phyloP scores from a whole-genome alignment of 495 filamentous ascomycete genomes.

The Haplographium delicatum region DNA sequence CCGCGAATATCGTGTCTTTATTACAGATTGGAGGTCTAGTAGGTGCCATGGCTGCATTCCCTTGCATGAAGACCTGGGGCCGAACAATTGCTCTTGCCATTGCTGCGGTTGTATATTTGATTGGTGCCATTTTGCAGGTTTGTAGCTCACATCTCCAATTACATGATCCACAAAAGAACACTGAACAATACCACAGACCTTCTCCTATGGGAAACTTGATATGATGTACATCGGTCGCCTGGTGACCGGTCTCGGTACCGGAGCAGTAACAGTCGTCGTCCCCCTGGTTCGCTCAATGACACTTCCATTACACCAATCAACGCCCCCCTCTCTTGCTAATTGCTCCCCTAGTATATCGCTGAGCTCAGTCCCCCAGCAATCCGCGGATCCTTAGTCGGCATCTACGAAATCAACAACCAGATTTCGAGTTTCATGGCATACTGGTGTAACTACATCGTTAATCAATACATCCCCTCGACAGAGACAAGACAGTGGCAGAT shows the following conservation, averaged over 20 bases:
- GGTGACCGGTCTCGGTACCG: slow-evolving; percentile 11
- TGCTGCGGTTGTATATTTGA: slow-evolving; percentile 7
- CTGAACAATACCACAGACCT: slow-evolving; percentile 7
- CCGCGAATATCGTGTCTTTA: slow-evolving; percentile 17
- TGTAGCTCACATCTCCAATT: background rate
- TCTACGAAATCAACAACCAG: slow-evolving; percentile 71
- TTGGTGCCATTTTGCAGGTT: slow-evolving; percentile 17
- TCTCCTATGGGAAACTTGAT: slow-evolving; percentile 6
- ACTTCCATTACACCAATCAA: background rate
- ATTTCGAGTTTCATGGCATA: slow-evolving; percentile 64
- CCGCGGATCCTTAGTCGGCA: slow-evolving; percentile 50
- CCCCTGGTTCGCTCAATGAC: background rate
- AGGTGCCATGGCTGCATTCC: slow-evolving; percentile 4
- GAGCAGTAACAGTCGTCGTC: slow-evolving; percentile 11
- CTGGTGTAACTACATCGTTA: slow-evolving; percentile 38
- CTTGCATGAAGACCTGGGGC: slow-evolving; percentile 3
- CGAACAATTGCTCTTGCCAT: slow-evolving; percentile 9
- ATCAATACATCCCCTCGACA: slow-evolving; percentile 11
- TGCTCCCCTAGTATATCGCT: slow-evolving; percentile 38
- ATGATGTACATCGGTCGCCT: slow-evolving; percentile 15
- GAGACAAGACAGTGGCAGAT: slow-evolving; percentile 50
- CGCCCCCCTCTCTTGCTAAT: background rate
- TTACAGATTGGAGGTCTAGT: slow-evolving; percentile 19
- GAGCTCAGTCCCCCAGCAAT: slow-evolving; percentile 49
- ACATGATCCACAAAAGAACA: background rate